Evolutionary conservation across 257 asterid genomes (phyloP).

Genomic region (Solanum bulbocastanum): DNA sequence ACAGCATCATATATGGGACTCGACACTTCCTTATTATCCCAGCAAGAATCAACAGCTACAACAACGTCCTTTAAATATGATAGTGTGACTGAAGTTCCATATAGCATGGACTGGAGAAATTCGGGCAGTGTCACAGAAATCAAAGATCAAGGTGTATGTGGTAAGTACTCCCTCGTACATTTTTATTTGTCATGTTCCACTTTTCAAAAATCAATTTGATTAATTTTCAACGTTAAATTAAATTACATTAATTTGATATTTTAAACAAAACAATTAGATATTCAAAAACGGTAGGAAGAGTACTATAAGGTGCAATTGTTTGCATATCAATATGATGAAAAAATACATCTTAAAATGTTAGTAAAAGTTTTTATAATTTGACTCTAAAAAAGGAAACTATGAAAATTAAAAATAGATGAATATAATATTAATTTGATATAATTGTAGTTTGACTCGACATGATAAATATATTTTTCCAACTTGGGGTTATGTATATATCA

Average conservation of each 20-base stretch:
- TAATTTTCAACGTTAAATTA: too few species aligned
- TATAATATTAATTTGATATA: background rate
- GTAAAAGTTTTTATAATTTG: too few species aligned
- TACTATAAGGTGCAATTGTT: too few species aligned
- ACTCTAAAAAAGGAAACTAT: too few species aligned
- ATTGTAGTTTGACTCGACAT: background rate
- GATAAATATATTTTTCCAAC: background rate
- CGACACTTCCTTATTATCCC: background rate
- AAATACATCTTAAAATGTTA: too few species aligned
- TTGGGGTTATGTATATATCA: background rate
- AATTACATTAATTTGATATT: too few species aligned
- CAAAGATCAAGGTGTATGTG: background rate
- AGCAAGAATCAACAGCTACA: background rate
- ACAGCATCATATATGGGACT: background rate
- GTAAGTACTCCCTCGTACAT: background rate
- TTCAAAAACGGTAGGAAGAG: too few species aligned
- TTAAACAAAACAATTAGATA: too few species aligned
- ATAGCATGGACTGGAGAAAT: background rate
- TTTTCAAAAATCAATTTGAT: too few species aligned
- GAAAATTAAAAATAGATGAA: too few species aligned
- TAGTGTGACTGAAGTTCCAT: background rate
- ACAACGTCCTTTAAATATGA: background rate
- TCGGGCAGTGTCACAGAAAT: background rate
- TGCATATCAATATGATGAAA: too few species aligned
- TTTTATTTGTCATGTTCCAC: too few species aligned